Conservation (phyloP, 108 stramenopile species). For the Schizochytrium sp. region DNA sequence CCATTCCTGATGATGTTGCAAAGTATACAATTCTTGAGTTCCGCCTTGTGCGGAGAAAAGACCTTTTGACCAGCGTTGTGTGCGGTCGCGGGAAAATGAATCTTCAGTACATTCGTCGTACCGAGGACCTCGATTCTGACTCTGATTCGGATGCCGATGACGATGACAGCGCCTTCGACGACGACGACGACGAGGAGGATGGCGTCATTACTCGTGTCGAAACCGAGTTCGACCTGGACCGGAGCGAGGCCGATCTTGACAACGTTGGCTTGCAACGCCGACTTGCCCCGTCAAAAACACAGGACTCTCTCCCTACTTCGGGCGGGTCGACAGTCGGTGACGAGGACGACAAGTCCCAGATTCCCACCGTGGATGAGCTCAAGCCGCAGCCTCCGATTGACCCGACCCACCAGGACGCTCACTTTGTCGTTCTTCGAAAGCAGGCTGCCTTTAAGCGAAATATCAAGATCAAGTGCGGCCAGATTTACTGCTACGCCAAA, state of each 20-base stretch:
- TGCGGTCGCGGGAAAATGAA: not conserved
- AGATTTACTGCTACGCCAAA: not conserved
- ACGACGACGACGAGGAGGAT: not conserved
- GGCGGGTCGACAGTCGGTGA: not conserved
- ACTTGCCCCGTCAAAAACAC: not conserved
- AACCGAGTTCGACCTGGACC: not conserved
- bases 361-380: not conserved
- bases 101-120: not conserved
- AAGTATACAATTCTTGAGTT: not conserved
- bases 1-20: not conserved
- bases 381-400: not conserved
- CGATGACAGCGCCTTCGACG: not conserved
- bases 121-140: not conserved
- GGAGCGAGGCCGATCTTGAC: not conserved
- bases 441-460: conserved; percentile 6
- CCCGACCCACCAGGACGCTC: not conserved
- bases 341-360: not conserved
- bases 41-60: not conserved
- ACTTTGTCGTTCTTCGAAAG: not conserved
- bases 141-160: not conserved
- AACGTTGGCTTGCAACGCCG: not conserved
- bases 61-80: not conserved
- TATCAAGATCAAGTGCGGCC: not conserved
- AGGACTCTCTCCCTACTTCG: not conserved
- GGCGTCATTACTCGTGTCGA: not conserved